A percentile compares a stretch with the other conserved stretches of the same genome.
Evolutionary conservation across 1,284 basidiomycete species (phyloP).

Genomic region (Tylopilus orsonianus): DNA sequence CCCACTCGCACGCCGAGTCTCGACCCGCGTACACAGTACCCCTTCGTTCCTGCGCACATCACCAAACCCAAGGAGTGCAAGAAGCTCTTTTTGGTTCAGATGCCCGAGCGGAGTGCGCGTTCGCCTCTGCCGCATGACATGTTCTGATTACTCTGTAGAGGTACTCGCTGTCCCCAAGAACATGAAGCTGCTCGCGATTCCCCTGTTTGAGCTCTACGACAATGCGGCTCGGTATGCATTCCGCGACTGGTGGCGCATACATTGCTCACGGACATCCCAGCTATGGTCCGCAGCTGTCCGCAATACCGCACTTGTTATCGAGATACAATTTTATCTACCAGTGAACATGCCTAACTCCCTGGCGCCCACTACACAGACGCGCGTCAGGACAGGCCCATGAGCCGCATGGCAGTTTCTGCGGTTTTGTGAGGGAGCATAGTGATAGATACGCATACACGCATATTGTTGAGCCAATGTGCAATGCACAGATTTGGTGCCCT

Average conservation of each 20-base stretch:
- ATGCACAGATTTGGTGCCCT: no score
- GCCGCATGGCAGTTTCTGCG: no score
- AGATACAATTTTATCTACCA: conserved; percentile 80
- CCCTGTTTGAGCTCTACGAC: conserved; percentile 95
- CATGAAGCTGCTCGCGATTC: conserved; percentile 97
- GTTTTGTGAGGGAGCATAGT: no score
- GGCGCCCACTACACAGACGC: not conserved
- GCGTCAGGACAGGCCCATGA: no score
- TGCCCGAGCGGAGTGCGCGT: conserved; percentile 87
- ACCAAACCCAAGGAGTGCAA: conserved; percentile 98
- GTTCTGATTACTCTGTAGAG: conserved; percentile 51
- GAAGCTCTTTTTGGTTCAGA: conserved; percentile 92
- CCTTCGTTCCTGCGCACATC: conserved; percentile 94
- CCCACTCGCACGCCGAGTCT: not conserved
- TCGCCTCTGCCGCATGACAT: not conserved
- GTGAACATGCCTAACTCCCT: conserved; percentile 25
- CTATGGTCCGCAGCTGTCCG: conserved; percentile 80
- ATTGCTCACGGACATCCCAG: conserved; percentile 8
- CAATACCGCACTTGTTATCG: conserved; percentile 91
- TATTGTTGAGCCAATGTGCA: conserved; percentile 7
- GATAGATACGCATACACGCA: conserved; percentile 11
- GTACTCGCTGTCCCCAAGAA: conserved; percentile 96
- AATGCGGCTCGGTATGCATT: conserved; percentile 79
- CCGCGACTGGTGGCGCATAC: not conserved
- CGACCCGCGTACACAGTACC: conserved; percentile 64